These are phyloP conservation scores for Zygoascus sp. DNA, from an alignment of 1,139 yeast species.

Conservation along the genomic window DNA sequence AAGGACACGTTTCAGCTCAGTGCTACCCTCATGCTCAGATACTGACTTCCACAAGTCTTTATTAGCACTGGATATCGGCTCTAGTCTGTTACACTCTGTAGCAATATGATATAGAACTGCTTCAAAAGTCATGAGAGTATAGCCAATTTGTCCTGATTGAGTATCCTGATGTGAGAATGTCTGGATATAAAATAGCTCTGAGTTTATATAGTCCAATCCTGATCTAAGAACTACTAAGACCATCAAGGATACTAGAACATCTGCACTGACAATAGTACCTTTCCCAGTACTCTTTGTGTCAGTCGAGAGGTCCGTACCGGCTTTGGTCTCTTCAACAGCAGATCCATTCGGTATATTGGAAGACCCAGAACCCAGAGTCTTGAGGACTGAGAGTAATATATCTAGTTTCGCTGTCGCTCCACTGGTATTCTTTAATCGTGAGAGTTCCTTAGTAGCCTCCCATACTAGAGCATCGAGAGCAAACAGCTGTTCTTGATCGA, in stretches of 20 bases:
- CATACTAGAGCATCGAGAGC: slow-evolving; percentile 45
- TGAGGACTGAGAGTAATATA: slow-evolving; percentile 52
- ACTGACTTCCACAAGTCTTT: slow-evolving; percentile 48
- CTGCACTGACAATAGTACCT: slow-evolving; percentile 58
- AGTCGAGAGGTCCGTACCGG: neutral
- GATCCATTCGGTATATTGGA: slow-evolving; percentile 15
- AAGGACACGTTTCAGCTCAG: slow-evolving; percentile 9
- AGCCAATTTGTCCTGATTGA: slow-evolving; percentile 53
- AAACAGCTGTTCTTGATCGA: slow-evolving; percentile 35
- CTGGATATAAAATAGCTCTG: slow-evolving; percentile 62
- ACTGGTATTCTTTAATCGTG: slow-evolving; percentile 46
- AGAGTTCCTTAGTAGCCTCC: slow-evolving; percentile 53
- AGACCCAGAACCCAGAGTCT: slow-evolving; percentile 34
- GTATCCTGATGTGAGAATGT: slow-evolving; percentile 50
- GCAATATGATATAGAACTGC: slow-evolving; percentile 68
- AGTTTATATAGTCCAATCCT: slow-evolving; percentile 52
- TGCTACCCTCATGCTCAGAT: neutral
- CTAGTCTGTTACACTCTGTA: slow-evolving; percentile 42
- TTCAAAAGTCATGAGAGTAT: slow-evolving; percentile 72
- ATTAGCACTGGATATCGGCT: slow-evolving; percentile 46
- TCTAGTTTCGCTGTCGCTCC: slow-evolving; percentile 53
- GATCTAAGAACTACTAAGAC: slow-evolving; percentile 69
- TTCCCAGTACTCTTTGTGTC: neutral
- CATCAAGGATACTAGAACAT: slow-evolving; percentile 67
- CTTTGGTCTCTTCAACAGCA: slow-evolving; percentile 15